Conservation (phyloP, 2,329 filamentous ascomycete genomes). For the Sordariomycetes sp. region DNA sequence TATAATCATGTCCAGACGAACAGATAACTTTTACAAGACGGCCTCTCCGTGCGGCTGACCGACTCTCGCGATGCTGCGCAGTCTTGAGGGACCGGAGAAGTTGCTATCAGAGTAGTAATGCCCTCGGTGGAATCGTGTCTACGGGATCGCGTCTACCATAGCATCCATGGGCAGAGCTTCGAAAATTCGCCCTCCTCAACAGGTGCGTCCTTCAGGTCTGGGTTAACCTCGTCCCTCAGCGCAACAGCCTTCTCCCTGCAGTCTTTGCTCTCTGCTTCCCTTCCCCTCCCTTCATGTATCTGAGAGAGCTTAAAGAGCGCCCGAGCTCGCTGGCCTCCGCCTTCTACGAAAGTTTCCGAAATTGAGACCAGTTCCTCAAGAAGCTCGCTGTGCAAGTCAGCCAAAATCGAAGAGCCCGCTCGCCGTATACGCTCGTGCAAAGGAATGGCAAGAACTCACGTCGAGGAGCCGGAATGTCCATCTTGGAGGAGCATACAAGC, state of each 20-base stretch:
- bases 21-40: background rate
- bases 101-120: too few species aligned
- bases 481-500: constrained; percentile 10
- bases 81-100: background rate
- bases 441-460: constrained; percentile 10
- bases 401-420: background rate
- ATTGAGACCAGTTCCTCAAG: constrained; percentile 12
- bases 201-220: too few species aligned
- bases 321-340: constrained; percentile 13
- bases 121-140: too few species aligned
- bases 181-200: too few species aligned
- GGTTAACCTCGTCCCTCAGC: too few species aligned
- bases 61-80: constrained; percentile 5
- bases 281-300: constrained; percentile 5
- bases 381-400: constrained; percentile 7
- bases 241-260: constrained; percentile 6
- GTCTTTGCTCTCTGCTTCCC: background rate
- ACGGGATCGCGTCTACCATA: too few species aligned
- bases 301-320: constrained; percentile 12
- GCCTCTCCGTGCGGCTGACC: background rate
- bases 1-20: background rate
- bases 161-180: too few species aligned
- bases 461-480: constrained; percentile 9
- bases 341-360: constrained; percentile 12
- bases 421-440: background rate